Base-by-base conservation (phyloP, 495 filamentous ascomycete species). In the Aspergillus ostianus region DNA sequence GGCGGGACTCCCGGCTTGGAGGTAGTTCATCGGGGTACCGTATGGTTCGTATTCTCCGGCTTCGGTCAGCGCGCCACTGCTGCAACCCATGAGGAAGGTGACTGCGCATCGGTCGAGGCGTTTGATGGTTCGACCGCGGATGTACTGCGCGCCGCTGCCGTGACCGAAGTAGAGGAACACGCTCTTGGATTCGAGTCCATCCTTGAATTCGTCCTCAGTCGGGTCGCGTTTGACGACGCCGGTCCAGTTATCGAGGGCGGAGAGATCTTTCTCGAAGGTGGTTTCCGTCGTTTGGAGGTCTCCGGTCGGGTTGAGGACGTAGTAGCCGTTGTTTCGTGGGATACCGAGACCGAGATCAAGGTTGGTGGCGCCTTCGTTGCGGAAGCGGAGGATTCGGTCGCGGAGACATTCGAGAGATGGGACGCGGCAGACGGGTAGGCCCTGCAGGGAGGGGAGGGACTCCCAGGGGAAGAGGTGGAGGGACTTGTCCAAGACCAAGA, bases 381-480 rank as follows among this genome's bases (percentile, higher is more conserved):
- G 76, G 67, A 82, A 84, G 47, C 70, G 73, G 10, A 89, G 59
- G 27, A 93, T 80, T 15, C 87, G 78, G 15, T 89, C 81, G 4
- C 91, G 85, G 18, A 98, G 82, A 61, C 89, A 90, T 51, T 84
- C 87, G 23, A 98, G 76, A 5, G 90, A 94, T 2, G 92, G 90
- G 44, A 98, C 84, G 18, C 94, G 84, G 5, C 89, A 93, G 23
- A 97, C 86, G 0, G 92, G 86, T 20, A 87, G 81, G n/a, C 83
- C 82, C 51, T 89, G 82, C 55, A 98, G 79, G 64, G 90, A 97
- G 0, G 93, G 91, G 18, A 98, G 74, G 1, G 92, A 96, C 67
- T 98, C 94, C 93, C 95, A 98, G 0, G 94, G 93, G 68, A 98
- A 94, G 18, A 85, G 73, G 58, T 98, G 94, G 17, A 97, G 77